Base-by-base conservation (phyloP, 352 stramenopile genomes). In the Globisporangium megalacanthum region DNA sequence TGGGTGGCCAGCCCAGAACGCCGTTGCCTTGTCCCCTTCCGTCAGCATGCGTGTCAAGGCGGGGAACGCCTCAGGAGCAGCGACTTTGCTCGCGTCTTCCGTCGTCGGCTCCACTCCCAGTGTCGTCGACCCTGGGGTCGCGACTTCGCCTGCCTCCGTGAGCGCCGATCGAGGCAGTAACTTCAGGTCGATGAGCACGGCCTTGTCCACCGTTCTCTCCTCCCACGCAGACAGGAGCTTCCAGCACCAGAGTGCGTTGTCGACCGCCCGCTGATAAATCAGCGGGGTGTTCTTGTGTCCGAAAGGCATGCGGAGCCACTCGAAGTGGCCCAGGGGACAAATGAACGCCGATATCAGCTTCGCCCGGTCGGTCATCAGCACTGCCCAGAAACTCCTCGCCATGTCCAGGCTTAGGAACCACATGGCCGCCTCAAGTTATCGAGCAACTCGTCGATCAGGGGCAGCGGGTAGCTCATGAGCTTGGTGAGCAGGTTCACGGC, bases 301-400 rank as follows among this genome's bases (percentile, higher is more conserved):
- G 15, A 67, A 67, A 2, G 54, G 60, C 64, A 70, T 67, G 3
- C 60, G 31, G 0, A 22, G 10, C 60, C 56, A 71, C 17, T 68
- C 53, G 15, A 63, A 71, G 22, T 71, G 56, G 7, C 61, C 60
- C 0, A 68, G 48, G 0, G 56, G 65, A 29, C 53, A 71, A 6
- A 71, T 65, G 49, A 65, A 68, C 0, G 60, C 65, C 0, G 47
- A 63, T 6, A 73, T 65, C 3, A 52, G 0, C 17, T 61, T 62
- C 0, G 66, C 58, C 11, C 58, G 14, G 1, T 46, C 4, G 0
- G 62, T 70, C 62, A 67, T 64, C 11, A 36, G 35, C 0, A 56
- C 22, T 0, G 39, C 58, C 65, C 65, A 69, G 37, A 69, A 69
- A 2, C 50, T 36, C 13, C 11, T 29, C 2, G 50, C 50, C 50